Conservation (phyloP, 495 filamentous ascomycete species). For the Neurospora sp. region DNA sequence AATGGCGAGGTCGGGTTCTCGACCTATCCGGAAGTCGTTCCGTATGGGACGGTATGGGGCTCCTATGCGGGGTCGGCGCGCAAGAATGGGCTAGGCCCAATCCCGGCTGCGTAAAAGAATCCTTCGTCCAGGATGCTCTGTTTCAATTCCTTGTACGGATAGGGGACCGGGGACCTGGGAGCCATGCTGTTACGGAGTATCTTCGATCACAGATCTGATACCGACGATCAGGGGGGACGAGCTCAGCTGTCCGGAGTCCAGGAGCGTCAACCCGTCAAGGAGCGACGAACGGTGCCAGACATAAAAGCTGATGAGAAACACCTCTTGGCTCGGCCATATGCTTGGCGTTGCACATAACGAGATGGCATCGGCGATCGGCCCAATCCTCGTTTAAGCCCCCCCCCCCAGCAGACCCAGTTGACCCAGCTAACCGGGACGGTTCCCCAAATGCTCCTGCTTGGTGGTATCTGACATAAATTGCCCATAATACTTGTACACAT, state of each 20-base stretch:
- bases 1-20: background rate
- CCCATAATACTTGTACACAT: slow-evolving; percentile 10
- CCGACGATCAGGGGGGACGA: background rate
- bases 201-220: background rate
- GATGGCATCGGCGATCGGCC: background rate
- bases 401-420: background rate
- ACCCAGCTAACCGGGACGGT: background rate
- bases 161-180: background rate
- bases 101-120: background rate
- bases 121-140: background rate
- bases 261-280: background rate
- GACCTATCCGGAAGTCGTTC: background rate
- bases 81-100: background rate
- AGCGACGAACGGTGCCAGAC: background rate
- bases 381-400: background rate
- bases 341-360: background rate
- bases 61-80: background rate
- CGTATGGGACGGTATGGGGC: background rate
- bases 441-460: background rate
- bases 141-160: background rate
- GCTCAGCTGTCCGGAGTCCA: background rate
- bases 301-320: background rate
- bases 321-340: background rate
- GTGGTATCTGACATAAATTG: background rate
- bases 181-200: background rate